Evolutionary conservation across 768 basidiomycete genomes (phyloP), one percentile per base, ranked within the genome.

Genomic region (Pholiota conissans): DNA sequence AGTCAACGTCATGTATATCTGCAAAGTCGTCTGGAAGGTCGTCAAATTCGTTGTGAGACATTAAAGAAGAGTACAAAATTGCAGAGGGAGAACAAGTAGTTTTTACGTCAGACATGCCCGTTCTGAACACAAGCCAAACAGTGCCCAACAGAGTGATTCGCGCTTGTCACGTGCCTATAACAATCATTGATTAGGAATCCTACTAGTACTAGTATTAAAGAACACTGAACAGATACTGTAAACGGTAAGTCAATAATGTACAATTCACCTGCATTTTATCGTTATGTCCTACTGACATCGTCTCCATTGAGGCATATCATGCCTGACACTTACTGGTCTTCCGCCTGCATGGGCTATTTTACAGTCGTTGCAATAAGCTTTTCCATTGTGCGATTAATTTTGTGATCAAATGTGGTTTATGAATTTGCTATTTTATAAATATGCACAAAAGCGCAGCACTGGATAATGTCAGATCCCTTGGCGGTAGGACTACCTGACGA

Each of bases 41-140:
- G 61, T 83, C 82, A 56, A 81, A 89, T 54, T 84, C 79, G 63
- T 87, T 83, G 54, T 74, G 73, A 27, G 74, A 73, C 71, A 76
- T 75, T 24, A 29, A 32, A 29, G 27, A 39, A 22, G 28, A 32
- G 26, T 37, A 55, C 40, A 24, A 20, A 35, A 22, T 30, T 32
- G 28, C 45, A 45, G 26, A 24, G n/a, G 6, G 34, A 14, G 16
- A 22, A 29, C 26, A 16, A 39, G 37, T 27, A 27, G 27, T 3
- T 39, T n/a, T n/a, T 6, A 52, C 24, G 22, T 40, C 26, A 16
- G 20, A 35, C 50, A 10, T 29, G 52, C 9, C 22, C 11, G 16
- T 6, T 52, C 16, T n/a, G 42, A 54, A 54, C 40, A 46, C 26
- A 20, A 30, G 34, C 53, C 53, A 54, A 54, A 46, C 53, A 54